Percentiles rank a stretch among this genome's conserved stretches.
phyloP scores from a whole-genome alignment of 169 alveolate genomes.

The Pseudocohnilembus persalinus region DNA sequence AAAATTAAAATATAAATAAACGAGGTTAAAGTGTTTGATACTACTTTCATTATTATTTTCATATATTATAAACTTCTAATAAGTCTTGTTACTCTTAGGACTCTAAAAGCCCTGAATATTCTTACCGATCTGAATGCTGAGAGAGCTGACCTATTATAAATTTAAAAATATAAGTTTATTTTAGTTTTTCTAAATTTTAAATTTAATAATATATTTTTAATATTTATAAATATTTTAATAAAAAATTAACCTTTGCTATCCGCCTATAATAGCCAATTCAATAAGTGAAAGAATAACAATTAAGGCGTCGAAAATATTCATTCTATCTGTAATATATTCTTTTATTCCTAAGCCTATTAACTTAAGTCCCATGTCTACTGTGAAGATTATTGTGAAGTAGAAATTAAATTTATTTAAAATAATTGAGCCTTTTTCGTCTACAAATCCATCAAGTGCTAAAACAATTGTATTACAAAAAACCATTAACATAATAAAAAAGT shows the following conservation, averaged over 20 bases:
- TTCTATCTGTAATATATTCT: conserved; percentile 32
- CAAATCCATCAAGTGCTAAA: conserved; percentile 46
- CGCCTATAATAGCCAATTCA: conserved; percentile 57
- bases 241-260: too few species aligned
- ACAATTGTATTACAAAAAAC: conserved; percentile 40
- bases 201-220: too few species aligned
- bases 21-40: conserved; percentile 47
- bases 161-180: too few species aligned
- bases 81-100: conserved; percentile 83
- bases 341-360: conserved; percentile 54
- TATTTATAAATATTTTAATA: too few species aligned
- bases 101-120: conserved; percentile 85
- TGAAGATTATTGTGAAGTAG: conserved; percentile 32
- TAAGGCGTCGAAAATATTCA: conserved; percentile 57
- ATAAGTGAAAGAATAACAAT: conserved; percentile 53
- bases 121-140: conserved; percentile 80
- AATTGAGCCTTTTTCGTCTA: not conserved
- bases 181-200: too few species aligned
- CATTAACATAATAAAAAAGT: conserved; percentile 34
- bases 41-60: conserved; percentile 51
- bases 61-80: conserved; percentile 77
- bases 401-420: conserved; percentile 24
- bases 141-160: conserved; percentile 47
- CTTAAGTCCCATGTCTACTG: conserved; percentile 47
- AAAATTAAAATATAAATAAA: conserved; percentile 69